Evolutionary conservation across 176 grass and related monocot genomes (phyloP), one percentile per base, ranked within the genome.

Genomic region (Zea luxurians): DNA sequence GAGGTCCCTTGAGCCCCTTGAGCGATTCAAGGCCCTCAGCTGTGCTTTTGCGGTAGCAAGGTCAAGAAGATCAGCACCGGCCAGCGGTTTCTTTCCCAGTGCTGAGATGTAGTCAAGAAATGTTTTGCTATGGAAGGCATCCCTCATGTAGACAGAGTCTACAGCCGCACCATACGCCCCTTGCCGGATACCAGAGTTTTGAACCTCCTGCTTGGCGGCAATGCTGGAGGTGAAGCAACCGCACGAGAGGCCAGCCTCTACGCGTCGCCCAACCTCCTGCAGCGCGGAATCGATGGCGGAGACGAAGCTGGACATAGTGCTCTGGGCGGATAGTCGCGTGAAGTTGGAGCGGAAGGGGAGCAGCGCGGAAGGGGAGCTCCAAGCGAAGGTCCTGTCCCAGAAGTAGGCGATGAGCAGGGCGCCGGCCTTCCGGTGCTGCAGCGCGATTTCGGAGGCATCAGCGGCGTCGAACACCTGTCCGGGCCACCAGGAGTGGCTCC

Each of bases 401-500:
- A 97, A 93, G 75, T 88, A 97, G 47, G 87, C 82, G 18, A 97
- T 91, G 65, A 97, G 88, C 44, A 79, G 71, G 34, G 73, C 65
- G 20, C 83, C 87, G 5, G 58, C 38, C 65, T 63, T 91, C 16
- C 81, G 50, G 57, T 87, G 73, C 47, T 71, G 84, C 68, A 91
- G 68, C 35, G 91, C 94, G 16, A 84, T 64, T 18, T 83, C 82
- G 6, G 94, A 97, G 38, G 94, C 94, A 60, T 89, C 89, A 20
- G 87, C 77, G 12, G 82, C 72, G 76, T 89, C 82, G 60, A 97
- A 93, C 49, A 93, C 90, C 79, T 91, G 87, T 13, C 84, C 94
- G 5, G 91, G 94, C 94, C 94, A 97, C 94, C 94, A 97, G 5
- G 94, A 89, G 73, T 97, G 89, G 58, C 84, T 91, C 73, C 77